Evolutionary conservation across 306 rosid genomes (phyloP), one percentile per base, ranked within the genome.

Genomic region (Dalbergia cultrata): DNA sequence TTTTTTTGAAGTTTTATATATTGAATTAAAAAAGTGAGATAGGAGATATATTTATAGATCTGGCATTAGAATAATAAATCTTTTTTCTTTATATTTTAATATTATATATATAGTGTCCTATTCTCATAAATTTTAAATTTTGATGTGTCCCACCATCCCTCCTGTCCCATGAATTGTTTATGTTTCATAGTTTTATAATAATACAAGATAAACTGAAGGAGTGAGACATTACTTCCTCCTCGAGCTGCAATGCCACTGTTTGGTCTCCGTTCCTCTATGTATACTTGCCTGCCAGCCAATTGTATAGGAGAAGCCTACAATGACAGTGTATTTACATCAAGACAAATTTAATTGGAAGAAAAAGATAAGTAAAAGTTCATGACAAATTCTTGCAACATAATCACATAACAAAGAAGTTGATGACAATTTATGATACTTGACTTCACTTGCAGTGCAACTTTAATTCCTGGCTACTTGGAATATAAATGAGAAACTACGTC

Each of bases 231-330:
- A 95, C 99, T 95, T 93, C 97, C 98, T 69, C 97, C 98, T 47
- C 97, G 87, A 62, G 92, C 65, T 9, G 87, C 82, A 76, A 81
- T 76, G 39, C 81, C 64, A 80, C 86, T 92, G 92, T 90, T 93
- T 72, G 98, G 97, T 85, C 98, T 93, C 43, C 97, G 93, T 82
- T 90, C 97, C 88, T 93, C 97, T 34, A 95, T 87, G 88, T 93
- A 93, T 62, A 95, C 87, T 87, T 86, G 96, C 80, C 98, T 90
- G 78, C 98, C 99, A 80, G 88, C 96, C 82, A 96, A 84, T 58
- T 87, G 94, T 72, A 93, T 87, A 7, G 98, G 97, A 76, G 99
- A 95, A n/a, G 97, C 97, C 97, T 95, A 77, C 72, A 85, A 16
- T 70, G 47, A 82, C 67, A 77, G 82, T 31, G 37, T 49, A 41